phyloP scores from a whole-genome alignment of 768 basidiomycete genomes.

The Suillus subaureus region DNA sequence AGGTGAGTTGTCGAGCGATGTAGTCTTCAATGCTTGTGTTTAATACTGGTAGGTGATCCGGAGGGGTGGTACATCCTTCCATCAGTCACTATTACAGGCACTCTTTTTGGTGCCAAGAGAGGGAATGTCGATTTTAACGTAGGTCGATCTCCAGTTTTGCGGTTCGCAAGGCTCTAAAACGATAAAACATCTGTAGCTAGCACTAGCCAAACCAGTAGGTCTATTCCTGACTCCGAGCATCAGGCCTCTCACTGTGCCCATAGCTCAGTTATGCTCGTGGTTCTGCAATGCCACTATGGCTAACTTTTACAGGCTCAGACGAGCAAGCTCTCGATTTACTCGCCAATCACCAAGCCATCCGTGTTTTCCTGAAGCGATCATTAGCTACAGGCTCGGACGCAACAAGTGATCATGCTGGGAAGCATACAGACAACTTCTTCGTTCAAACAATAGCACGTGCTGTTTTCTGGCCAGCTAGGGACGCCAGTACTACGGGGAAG shows the following conservation, averaged over 20 bases:
- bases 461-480: conserved; percentile 45
- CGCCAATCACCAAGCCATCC: conserved; percentile 40
- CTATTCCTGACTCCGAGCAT: background rate
- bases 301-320: conserved; percentile 49
- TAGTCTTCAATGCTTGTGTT: background rate
- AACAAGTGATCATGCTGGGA: conserved; percentile 37
- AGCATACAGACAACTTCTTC: conserved; percentile 52
- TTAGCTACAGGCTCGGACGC: conserved; percentile 53
- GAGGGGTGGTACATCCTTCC: conserved; percentile 42
- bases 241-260: background rate
- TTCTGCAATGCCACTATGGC: conserved; percentile 49
- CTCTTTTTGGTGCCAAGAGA: conserved; percentile 34
- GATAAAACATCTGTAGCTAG: conserved; percentile 36
- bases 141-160: conserved; percentile 16
- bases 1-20: conserved; percentile 10
- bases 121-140: conserved; percentile 36
- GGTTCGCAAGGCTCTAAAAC: conserved; percentile 1
- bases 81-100: conserved; percentile 35
- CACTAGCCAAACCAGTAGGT: conserved; percentile 51
- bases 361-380: conserved; percentile 47
- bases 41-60: conserved; percentile 31
- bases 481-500: conserved; percentile 30
- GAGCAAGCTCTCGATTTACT: conserved; percentile 53
- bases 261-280: conserved; percentile 56
- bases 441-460: conserved; percentile 42